These are phyloP conservation scores for Penicillium daleae DNA, from an alignment of 495 filamentous ascomycete genomes.

Conservation along the genomic window DNA sequence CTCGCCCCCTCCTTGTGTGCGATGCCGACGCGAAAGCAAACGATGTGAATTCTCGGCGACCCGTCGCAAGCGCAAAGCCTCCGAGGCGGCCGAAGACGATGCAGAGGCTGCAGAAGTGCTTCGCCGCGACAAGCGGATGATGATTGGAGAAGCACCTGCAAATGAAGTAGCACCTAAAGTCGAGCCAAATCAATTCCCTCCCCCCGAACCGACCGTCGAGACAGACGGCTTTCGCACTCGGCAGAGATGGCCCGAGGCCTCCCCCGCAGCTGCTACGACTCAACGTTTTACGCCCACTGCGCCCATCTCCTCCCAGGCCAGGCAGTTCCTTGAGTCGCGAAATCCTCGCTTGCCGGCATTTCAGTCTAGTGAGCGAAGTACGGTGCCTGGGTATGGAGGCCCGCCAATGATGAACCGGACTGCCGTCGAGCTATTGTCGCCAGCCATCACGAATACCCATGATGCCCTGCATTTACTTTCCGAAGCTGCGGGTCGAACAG, in stretches of 20 bases:
- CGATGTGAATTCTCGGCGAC: conserved; percentile 98
- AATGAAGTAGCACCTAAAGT: conserved; percentile 29
- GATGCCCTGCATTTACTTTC: conserved; percentile 63
- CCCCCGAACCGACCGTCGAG: conserved; percentile 35
- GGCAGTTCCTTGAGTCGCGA: conserved; percentile 37
- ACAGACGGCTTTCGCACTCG: conserved; percentile 29
- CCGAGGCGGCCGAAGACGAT: conserved; percentile 63
- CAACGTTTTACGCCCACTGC: conserved; percentile 35
- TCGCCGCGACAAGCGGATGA: conserved; percentile 57
- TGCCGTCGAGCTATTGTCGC: conserved; percentile 58
- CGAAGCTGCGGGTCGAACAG: conserved; percentile 59
- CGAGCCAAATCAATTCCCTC: conserved; percentile 36
- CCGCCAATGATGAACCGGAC: conserved; percentile 58
- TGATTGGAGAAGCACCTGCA: conserved; percentile 46
- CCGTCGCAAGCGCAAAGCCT: conserved; percentile 82
- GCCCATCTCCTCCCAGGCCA: conserved; percentile 27
- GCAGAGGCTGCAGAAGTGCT: conserved; percentile 38
- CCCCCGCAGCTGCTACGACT: conserved; percentile 17
- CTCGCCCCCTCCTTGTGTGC: conserved; percentile 89
- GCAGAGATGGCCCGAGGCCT: conserved; percentile 41
- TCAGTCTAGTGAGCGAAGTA: conserved; percentile 31
- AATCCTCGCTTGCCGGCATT: conserved; percentile 35
- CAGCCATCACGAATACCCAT: conserved; percentile 60
- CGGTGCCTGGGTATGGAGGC: conserved; percentile 36
- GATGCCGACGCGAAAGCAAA: conserved; percentile 90